These are phyloP conservation scores for Endogone sp. DNA, from an alignment of 192 early-diverging fungal genomes.

Conservation along the genomic window DNA sequence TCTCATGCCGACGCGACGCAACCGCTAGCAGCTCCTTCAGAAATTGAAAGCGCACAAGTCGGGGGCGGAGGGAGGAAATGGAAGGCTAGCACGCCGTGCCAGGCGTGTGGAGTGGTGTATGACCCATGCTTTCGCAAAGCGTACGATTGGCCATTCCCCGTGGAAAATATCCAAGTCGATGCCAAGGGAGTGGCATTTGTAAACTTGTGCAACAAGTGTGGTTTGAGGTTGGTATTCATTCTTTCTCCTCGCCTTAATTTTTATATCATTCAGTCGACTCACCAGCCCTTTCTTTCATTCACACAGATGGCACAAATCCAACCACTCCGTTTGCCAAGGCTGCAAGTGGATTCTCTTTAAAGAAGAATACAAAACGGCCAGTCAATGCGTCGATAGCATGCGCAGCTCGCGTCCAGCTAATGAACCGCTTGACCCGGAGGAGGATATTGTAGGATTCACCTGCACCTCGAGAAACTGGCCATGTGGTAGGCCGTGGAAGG, in stretches of 20 bases:
- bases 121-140: slow-evolving; percentile 36
- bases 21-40: background rate
- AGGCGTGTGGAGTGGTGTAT: slow-evolving; percentile 24
- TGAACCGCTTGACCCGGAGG: slow-evolving; percentile 16
- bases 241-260: background rate
- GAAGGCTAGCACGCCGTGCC: slow-evolving; percentile 23
- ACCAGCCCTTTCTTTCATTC: background rate
- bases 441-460: slow-evolving; percentile 21
- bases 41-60: background rate
- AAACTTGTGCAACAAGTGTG: slow-evolving; percentile 38
- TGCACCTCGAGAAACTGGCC: slow-evolving; percentile 33
- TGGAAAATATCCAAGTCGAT: slow-evolving; percentile 12
- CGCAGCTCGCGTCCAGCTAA: slow-evolving; percentile 6
- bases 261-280: background rate
- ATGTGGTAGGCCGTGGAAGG: slow-evolving; percentile 32
- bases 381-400: slow-evolving; percentile 27
- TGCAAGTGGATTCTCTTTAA: slow-evolving; percentile 37
- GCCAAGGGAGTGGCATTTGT: slow-evolving; percentile 29
- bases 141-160: slow-evolving; percentile 31
- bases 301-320: slow-evolving; percentile 31
- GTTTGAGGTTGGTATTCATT: slow-evolving; percentile 24
- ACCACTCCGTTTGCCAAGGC: slow-evolving; percentile 23
- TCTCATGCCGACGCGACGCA: background rate
- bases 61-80: background rate
- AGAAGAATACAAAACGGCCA: slow-evolving; percentile 30